Conservation (phyloP, 176 grass and related monocot genomes). For the Aegilops sharonensis region DNA sequence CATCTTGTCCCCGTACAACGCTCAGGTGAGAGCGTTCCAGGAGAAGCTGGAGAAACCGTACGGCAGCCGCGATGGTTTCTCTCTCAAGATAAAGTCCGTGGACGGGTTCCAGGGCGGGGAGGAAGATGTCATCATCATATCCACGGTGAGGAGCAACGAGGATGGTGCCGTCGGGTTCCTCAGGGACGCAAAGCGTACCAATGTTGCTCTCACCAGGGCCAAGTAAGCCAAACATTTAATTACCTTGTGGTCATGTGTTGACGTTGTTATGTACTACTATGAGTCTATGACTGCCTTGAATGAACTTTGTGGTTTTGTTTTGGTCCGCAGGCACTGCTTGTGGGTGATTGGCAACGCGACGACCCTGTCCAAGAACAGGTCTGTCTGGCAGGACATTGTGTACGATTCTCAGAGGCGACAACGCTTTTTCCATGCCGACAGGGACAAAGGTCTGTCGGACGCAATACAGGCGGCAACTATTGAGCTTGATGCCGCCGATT, state of each 20-base stretch:
- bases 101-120: not conserved
- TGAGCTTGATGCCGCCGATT: not conserved
- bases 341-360: not conserved
- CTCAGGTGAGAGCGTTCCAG: not conserved
- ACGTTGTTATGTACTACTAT: not conserved
- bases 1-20: not conserved
- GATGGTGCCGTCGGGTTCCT: not conserved
- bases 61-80: not conserved
- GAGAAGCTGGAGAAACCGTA: not conserved
- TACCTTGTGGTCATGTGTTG: not conserved
- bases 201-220: not conserved
- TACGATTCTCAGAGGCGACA: not conserved
- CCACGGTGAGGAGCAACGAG: not conserved
- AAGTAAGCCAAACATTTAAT: not conserved
- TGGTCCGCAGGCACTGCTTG: not conserved
- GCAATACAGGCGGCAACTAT: not conserved
- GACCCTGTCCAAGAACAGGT: not conserved
- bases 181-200: not conserved
- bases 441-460: not conserved
- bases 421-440: not conserved
- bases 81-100: not conserved
- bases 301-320: not conserved
- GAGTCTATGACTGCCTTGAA: not conserved
- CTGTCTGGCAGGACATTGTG: constrained; percentile 7
- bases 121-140: constrained; percentile 11